These are phyloP conservation scores for Penicillium dipodomyicola DNA, from an alignment of 495 filamentous ascomycete genomes.

Conservation along the genomic window DNA sequence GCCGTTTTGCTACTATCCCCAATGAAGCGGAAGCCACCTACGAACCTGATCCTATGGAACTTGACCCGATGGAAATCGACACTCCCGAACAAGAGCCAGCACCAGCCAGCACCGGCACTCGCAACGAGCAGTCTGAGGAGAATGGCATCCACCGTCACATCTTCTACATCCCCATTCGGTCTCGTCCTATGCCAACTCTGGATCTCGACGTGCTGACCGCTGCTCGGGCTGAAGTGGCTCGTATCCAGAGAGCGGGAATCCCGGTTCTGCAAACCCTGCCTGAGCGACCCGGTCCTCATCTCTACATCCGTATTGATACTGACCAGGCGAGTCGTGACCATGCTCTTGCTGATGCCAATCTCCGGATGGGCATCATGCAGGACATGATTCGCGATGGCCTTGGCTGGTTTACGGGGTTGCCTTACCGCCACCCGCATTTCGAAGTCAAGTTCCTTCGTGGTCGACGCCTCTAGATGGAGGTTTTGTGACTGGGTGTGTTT, in stretches of 20 bases:
- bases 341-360: not conserved
- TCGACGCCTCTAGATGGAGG: not conserved
- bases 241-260: not conserved
- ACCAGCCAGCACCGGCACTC: not conserved
- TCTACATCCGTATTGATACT: not conserved
- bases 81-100: not conserved
- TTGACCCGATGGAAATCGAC: not conserved
- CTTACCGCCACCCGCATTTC: conserved; percentile 9
- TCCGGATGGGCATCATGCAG: conserved; percentile 3
- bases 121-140: not conserved
- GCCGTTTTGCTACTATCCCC: not conserved
- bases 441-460: not conserved
- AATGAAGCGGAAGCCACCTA: not conserved
- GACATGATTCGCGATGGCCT: conserved; percentile 12
- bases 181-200: not conserved
- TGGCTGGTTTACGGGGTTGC: conserved; percentile 13
- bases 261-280: not conserved
- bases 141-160: not conserved
- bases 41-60: not conserved
- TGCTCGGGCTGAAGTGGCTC: not conserved
- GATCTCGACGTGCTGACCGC: conserved; percentile 2
- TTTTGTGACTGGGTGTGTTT: not conserved
- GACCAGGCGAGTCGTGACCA: not conserved
- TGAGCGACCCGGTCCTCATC: not conserved
- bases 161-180: not conserved